Evolutionary conservation across 2,329 filamentous ascomycete genomes (phyloP), one percentile per base, ranked within the genome.

Genomic region (Fusarium cicatricum): DNA sequence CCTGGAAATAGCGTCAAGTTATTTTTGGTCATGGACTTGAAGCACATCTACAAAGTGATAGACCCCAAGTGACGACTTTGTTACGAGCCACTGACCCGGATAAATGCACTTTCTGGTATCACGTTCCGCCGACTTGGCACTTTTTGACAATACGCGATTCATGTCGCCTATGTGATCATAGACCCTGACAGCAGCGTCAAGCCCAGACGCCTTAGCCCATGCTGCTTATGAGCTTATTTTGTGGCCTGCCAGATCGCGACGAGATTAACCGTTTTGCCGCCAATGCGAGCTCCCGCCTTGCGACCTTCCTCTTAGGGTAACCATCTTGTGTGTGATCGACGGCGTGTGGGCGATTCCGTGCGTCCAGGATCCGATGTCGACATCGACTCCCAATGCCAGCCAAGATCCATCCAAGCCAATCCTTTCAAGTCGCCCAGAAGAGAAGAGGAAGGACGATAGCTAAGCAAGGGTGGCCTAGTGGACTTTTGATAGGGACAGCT

Each of bases 151-250:
- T 15, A 26, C 36, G 45, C 45, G 17, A 41, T 49, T 17, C 45
- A 19, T 28, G 26, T 33, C 11, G 12, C 28, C 45, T 33, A 40
- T 32, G 44, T 23, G 36, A 40, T 28, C 28, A 49, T 34, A 34
- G 14, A 19, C 45, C 45, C 29, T 32, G 23, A 29, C 12, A 8
- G 16, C 8, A 33, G 23, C 54, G 38, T 38, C 15, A 45, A 37
- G 44, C 17, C 33, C 29, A 11, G 8, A 32, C 10, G 11, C 14
- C 34, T 52, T 48, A 32, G 39, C 15, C 8, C 23, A 40, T 41
- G 12, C 29, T 58, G 55, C 56, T 49, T 64, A 53, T 57, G 17
- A 62, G 60, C 60, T 63, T 63, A 64, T 53, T 57, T 49, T 49
- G 43, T 54, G 47, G 55, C 40, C 56, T 36, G 10, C 16, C 12